A percentile compares a stretch with the other conserved stretches of the same genome.
Conservation (phyloP, 352 stramenopile genomes). For the Phytophthora pistaciae region DNA sequence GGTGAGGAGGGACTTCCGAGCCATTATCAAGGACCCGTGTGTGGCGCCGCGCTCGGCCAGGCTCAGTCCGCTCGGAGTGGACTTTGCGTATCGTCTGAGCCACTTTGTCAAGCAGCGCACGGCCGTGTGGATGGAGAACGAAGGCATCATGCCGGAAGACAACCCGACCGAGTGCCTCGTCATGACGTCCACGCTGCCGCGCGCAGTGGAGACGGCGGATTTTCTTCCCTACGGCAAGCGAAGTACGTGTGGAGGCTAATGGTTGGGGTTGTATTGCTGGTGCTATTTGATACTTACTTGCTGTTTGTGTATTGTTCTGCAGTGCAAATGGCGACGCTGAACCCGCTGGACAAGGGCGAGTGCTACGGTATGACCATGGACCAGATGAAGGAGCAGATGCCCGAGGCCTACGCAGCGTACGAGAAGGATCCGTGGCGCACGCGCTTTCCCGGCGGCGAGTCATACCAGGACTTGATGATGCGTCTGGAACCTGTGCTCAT, state of each 20-base stretch:
- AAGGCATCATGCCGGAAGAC: slow-evolving; percentile 51
- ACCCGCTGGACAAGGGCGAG: slow-evolving; percentile 87
- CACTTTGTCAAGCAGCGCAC: slow-evolving; percentile 92
- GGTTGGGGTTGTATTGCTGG: too few species aligned
- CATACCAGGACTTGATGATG: slow-evolving; percentile 95
- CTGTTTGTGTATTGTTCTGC: not conserved
- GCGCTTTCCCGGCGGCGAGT: slow-evolving; percentile 92
- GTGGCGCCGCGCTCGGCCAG: slow-evolving; percentile 76
- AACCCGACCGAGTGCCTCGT: slow-evolving; percentile 62
- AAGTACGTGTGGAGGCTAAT: too few species aligned
- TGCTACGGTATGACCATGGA: slow-evolving; percentile 88
- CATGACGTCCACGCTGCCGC: slow-evolving; percentile 85
- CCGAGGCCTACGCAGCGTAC: slow-evolving; percentile 77
- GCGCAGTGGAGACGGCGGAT: slow-evolving; percentile 78
- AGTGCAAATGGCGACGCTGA: slow-evolving; percentile 87
- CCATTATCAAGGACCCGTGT: slow-evolving; percentile 79
- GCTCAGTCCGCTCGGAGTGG: slow-evolving; percentile 91
- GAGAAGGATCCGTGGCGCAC: slow-evolving; percentile 80
- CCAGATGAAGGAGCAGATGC: slow-evolving; percentile 78
- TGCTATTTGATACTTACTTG: slow-evolving; percentile 9
- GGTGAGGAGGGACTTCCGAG: slow-evolving; percentile 68
- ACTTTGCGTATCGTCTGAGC: slow-evolving; percentile 94
- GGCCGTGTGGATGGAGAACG: slow-evolving; percentile 52
- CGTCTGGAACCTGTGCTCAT: slow-evolving; percentile 93
- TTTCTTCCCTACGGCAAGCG: slow-evolving; percentile 55